phyloP scores from a whole-genome alignment of 768 basidiomycete species.

The Lyophyllum shimeji region DNA sequence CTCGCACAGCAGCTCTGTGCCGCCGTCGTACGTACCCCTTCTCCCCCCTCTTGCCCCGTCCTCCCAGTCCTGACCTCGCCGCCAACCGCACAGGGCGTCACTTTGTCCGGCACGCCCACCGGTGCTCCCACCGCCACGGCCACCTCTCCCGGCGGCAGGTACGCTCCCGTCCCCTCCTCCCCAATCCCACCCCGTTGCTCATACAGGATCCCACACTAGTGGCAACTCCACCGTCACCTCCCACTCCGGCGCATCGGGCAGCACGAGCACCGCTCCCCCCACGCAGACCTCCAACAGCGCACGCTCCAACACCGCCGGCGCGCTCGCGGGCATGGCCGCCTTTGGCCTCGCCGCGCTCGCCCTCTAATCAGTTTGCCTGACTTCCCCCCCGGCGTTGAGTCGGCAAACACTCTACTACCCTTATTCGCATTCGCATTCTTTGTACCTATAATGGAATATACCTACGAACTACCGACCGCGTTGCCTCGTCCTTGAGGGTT shows the following conservation, averaged over 20 bases:
- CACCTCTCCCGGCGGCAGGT: conserved; percentile 12
- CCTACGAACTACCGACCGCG: too few relatives aligned
- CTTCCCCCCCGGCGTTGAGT: background rate
- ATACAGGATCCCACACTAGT: background rate
- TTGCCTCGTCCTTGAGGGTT: too few relatives aligned
- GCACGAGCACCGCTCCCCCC: background rate
- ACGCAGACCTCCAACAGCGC: conserved; percentile 14
- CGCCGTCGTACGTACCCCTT: conserved; percentile 42
- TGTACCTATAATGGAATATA: too few relatives aligned
- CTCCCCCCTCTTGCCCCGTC: background rate
- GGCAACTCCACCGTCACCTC: background rate
- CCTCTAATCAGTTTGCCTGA: conserved; percentile 32
- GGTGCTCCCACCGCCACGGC: conserved; percentile 8
- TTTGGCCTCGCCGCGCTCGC: conserved; percentile 43
- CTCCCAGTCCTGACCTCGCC: too few relatives aligned
- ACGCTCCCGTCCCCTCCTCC: background rate
- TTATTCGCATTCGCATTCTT: background rate
- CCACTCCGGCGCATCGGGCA: too few relatives aligned
- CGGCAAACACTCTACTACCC: background rate
- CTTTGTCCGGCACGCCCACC: conserved; percentile 33
- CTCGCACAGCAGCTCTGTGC: conserved; percentile 44
- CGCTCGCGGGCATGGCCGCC: conserved; percentile 40
- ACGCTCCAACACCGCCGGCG: conserved; percentile 27
- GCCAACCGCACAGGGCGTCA: conserved; percentile 48
- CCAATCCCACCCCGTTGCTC: background rate